A percentile compares a stretch with the other conserved stretches of the same genome.
Conservation (phyloP, 1,284 basidiomycete genomes). For the Pterula multifida region DNA sequence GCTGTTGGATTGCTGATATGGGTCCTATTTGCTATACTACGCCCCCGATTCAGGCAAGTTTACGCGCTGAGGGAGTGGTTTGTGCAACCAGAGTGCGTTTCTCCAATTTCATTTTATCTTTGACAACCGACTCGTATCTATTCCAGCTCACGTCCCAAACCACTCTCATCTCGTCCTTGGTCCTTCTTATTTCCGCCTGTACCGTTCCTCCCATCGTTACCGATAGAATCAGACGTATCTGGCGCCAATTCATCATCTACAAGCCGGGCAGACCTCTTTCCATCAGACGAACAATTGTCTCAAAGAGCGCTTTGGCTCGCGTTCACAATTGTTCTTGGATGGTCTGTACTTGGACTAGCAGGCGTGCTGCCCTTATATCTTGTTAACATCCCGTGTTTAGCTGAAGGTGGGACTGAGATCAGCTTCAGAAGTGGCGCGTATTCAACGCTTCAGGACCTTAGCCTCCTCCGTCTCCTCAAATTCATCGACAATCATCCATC, state of each 20-base stretch:
- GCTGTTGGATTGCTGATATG: constrained; percentile 49
- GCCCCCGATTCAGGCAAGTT: constrained; percentile 57
- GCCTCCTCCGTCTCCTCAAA: constrained; percentile 56
- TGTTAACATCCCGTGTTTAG: constrained; percentile 55
- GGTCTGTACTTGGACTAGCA: constrained; percentile 53
- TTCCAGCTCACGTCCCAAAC: constrained; percentile 48
- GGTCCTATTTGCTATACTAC: constrained; percentile 57
- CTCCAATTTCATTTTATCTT: neutral
- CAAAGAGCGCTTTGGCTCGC: constrained; percentile 57
- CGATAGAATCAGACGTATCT: constrained; percentile 33
- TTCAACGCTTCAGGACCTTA: constrained; percentile 63
- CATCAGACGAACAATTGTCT: constrained; percentile 60
- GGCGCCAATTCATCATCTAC: constrained; percentile 33
- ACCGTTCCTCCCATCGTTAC: constrained; percentile 29
- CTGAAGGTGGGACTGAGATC: constrained; percentile 28
- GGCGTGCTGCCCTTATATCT: constrained; percentile 63
- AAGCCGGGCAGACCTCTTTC: constrained; percentile 43
- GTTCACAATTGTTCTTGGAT: constrained; percentile 49
- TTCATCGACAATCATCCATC: constrained; percentile 33
- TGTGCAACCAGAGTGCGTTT: constrained; percentile 49
- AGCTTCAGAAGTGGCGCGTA: constrained; percentile 42
- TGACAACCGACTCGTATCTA: constrained; percentile 2
- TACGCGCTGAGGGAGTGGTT: constrained; percentile 69
- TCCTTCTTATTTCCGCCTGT: constrained; percentile 60
- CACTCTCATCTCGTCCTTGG: constrained; percentile 42